A percentile compares a stretch with the other conserved stretches of the same genome.
phyloP scores from a whole-genome alignment of 2,329 filamentous ascomycete genomes.

The Penicillium concentricum region DNA sequence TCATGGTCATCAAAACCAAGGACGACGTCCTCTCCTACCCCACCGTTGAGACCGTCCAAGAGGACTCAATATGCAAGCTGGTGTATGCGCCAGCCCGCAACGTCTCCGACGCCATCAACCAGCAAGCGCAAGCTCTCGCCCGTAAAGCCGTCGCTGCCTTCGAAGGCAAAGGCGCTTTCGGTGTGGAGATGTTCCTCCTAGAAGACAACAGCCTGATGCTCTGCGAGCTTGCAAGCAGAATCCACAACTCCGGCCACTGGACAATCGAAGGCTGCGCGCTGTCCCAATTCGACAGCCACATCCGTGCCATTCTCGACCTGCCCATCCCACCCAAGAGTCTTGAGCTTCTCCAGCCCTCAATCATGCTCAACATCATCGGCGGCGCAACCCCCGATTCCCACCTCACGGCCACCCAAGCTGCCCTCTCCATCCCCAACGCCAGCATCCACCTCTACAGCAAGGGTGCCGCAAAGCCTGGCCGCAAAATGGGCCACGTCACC shows the following conservation, averaged over 20 bases:
- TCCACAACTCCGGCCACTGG: slow-evolving; percentile 92
- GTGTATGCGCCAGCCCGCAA: slow-evolving; percentile 81
- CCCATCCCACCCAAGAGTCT: slow-evolving; percentile 57
- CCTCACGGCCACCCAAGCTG: slow-evolving; percentile 58
- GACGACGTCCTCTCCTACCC: slow-evolving; percentile 75
- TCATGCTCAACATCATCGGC: slow-evolving; percentile 58
- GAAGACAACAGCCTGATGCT: slow-evolving; percentile 70
- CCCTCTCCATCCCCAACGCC: slow-evolving; percentile 58
- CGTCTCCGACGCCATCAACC: slow-evolving; percentile 60
- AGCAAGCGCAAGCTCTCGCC: slow-evolving; percentile 72
- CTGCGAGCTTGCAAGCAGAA: slow-evolving; percentile 81
- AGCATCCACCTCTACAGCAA: slow-evolving; percentile 90
- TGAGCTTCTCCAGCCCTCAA: slow-evolving; percentile 47
- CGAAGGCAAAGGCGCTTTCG: slow-evolving; percentile 88
- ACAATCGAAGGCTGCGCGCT: slow-evolving; percentile 88
- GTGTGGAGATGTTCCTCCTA: slow-evolving; percentile 92
- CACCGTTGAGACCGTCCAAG: slow-evolving; percentile 89
- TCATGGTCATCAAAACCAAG: slow-evolving; percentile 91
- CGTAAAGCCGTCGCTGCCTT: slow-evolving; percentile 76
- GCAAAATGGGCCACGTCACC: slow-evolving; percentile 95
- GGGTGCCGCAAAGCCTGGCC: slow-evolving; percentile 73
- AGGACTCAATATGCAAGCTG: slow-evolving; percentile 92
- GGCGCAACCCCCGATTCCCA: slow-evolving; percentile 61
- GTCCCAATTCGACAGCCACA: slow-evolving; percentile 89
- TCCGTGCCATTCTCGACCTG: slow-evolving; percentile 75